phyloP scores from a whole-genome alignment of 345 rosid genomes.

The Populus ilicifolia region DNA sequence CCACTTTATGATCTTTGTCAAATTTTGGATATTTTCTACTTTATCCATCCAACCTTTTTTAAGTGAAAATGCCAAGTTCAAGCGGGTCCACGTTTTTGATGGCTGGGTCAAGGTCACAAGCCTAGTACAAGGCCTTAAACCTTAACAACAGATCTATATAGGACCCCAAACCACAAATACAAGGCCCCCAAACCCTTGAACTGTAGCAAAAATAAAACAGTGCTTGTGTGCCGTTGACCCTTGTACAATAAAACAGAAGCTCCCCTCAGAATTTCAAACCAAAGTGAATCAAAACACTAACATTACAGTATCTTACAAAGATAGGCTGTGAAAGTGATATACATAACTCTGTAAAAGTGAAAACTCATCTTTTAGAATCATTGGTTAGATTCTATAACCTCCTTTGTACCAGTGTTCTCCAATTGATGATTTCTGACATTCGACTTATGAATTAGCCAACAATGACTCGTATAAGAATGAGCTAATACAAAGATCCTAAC shows the following conservation, averaged over 20 bases:
- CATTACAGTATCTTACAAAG: neutral
- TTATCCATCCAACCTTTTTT: neutral
- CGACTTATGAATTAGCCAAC: slow-evolving; percentile 5
- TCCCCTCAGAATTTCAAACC: neutral
- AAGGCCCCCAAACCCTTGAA: no score
- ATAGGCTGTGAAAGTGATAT: neutral
- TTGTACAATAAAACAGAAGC: no score
- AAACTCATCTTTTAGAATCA: neutral
- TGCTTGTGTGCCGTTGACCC: no score
- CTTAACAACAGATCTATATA: neutral
- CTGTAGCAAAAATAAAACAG: no score
- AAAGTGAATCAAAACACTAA: neutral
- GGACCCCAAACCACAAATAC: no score
- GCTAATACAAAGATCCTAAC: neutral
- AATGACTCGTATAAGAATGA: neutral
- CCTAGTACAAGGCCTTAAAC: neutral
- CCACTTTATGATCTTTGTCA: neutral
- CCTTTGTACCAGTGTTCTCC: slow-evolving; percentile 21
- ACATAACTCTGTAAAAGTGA: neutral
- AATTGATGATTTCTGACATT: slow-evolving; percentile 23
- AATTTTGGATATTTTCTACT: neutral
- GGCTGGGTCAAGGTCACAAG: neutral
- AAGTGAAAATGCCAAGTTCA: neutral
- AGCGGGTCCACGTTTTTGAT: neutral
- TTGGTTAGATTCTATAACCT: neutral